phyloP scores from a whole-genome alignment of 371 early-diverging fungal species.

The Zancudomyces culisetae region DNA sequence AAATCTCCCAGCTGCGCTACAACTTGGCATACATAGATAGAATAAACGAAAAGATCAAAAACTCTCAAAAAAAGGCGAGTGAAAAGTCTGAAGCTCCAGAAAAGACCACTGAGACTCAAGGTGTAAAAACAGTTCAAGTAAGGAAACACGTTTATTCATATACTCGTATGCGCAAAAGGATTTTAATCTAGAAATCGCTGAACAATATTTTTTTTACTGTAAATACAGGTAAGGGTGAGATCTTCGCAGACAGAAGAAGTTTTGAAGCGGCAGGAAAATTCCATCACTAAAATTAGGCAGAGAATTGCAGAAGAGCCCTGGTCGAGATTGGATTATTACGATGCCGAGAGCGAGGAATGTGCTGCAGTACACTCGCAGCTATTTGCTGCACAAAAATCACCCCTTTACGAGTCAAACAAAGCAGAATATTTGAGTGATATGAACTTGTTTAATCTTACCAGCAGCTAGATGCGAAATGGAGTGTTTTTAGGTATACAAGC shows the following conservation, averaged over 20 bases:
- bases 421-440: too few species aligned
- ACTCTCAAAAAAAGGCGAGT: conserved; percentile 37
- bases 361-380: too few species aligned
- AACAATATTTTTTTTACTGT: too few species aligned
- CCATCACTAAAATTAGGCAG: conserved; percentile 34
- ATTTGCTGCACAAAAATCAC: too few species aligned
- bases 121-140: conserved; percentile 29
- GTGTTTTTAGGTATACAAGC: too few species aligned
- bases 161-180: too few species aligned
- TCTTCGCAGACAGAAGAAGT: conserved; percentile 31
- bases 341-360: too few species aligned
- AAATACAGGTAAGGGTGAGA: conserved; percentile 27
- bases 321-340: conserved; percentile 44
- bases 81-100: conserved; percentile 27
- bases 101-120: conserved; percentile 29
- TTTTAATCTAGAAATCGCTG: too few species aligned
- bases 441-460: too few species aligned
- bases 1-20: conserved; percentile 61
- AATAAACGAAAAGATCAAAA: conserved; percentile 62
- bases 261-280: conserved; percentile 31
- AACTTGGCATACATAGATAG: conserved; percentile 72
- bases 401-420: too few species aligned
- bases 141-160: background rate
- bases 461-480: too few species aligned
- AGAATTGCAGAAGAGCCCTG: conserved; percentile 54